Conservation (phyloP, 495 filamentous ascomycete genomes). For the Pseudomonodictys pantanalensis region DNA sequence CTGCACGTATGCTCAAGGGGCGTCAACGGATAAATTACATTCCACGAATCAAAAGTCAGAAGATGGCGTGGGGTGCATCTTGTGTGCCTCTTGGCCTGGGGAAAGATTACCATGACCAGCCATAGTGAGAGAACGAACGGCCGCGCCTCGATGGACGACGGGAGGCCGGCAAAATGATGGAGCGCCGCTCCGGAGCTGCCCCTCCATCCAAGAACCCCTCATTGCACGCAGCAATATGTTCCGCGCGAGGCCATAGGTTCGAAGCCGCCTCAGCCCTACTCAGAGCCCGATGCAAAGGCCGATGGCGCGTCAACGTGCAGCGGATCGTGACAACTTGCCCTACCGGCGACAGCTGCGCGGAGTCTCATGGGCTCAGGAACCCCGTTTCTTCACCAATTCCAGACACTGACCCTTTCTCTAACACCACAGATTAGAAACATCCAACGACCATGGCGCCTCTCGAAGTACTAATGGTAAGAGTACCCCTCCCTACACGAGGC, state of each 20-base stretch:
- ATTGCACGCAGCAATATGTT: slow-evolving; percentile 5
- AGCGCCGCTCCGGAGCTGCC: neutral
- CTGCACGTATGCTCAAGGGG: neutral
- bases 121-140: too few relatives aligned
- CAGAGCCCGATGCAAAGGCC: slow-evolving; percentile 8
- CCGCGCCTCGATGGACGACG: slow-evolving; percentile 2
- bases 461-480: slow-evolving; percentile 79
- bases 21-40: slow-evolving; percentile 3
- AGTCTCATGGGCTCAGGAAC: too few relatives aligned
- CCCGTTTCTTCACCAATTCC: too few relatives aligned
- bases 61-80: slow-evolving; percentile 17
- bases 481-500: neutral
- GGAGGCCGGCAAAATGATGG: slow-evolving; percentile 18
- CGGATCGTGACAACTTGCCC: neutral
- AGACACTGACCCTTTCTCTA: too few relatives aligned
- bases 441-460: slow-evolving; percentile 62
- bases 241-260: slow-evolving; percentile 1
- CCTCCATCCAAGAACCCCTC: neutral
- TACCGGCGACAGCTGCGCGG: neutral
- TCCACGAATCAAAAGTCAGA: slow-evolving; percentile 7
- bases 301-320: neutral
- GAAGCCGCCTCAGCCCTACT: neutral
- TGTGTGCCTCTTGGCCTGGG: slow-evolving; percentile 19
- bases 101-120: neutral
- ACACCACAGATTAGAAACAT: neutral